Evolutionary conservation across 2,329 filamentous ascomycete species (phyloP).

Genomic region (Colletotrichum tropicicola): DNA sequence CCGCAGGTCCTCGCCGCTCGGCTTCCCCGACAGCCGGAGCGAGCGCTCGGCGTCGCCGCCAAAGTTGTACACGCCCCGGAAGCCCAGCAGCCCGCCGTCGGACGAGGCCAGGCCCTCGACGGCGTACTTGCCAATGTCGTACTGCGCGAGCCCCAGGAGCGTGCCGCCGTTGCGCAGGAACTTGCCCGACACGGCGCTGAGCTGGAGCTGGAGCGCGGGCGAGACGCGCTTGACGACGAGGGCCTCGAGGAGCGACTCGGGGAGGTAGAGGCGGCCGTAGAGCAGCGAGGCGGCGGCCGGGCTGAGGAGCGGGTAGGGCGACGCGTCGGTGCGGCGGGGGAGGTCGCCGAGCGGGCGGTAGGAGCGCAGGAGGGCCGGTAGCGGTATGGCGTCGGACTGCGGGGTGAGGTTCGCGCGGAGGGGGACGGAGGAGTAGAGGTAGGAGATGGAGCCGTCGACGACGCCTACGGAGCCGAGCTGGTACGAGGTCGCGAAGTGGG

Average conservation of each 20-base stretch:
- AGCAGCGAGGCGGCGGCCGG: conserved; percentile 64
- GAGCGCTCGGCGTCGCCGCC: conserved; percentile 70
- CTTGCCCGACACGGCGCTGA: conserved; percentile 81
- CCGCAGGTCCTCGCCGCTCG: conserved; percentile 44
- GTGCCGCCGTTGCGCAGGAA: conserved; percentile 80
- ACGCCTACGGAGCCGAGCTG: conserved; percentile 88
- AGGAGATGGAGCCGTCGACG: conserved; percentile 96
- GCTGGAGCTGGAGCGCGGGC: conserved; percentile 79
- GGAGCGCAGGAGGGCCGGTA: conserved; percentile 81
- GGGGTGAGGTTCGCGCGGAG: conserved; percentile 71
- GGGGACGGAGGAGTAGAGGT: conserved; percentile 90
- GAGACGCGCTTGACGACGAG: conserved; percentile 82
- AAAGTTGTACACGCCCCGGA: conserved; percentile 94
- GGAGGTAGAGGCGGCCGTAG: conserved; percentile 83
- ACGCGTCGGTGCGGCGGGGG: conserved; percentile 35
- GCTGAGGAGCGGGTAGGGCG: conserved; percentile 3
- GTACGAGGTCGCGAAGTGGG: conserved; percentile 95
- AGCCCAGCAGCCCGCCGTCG: conserved; percentile 87
- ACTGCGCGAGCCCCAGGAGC: conserved; percentile 76
- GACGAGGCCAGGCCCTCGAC: conserved; percentile 92
- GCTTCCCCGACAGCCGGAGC: conserved; percentile 2
- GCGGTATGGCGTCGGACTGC: conserved; percentile 77
- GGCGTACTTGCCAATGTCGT: conserved; percentile 87
- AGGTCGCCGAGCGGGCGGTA: conserved; percentile 82
- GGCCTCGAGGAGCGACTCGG: conserved; percentile 86